Percentiles rank a stretch among this genome's conserved stretches.
phyloP scores from a whole-genome alignment of 2,329 filamentous ascomycete species.

The Colletotrichum salicis region DNA sequence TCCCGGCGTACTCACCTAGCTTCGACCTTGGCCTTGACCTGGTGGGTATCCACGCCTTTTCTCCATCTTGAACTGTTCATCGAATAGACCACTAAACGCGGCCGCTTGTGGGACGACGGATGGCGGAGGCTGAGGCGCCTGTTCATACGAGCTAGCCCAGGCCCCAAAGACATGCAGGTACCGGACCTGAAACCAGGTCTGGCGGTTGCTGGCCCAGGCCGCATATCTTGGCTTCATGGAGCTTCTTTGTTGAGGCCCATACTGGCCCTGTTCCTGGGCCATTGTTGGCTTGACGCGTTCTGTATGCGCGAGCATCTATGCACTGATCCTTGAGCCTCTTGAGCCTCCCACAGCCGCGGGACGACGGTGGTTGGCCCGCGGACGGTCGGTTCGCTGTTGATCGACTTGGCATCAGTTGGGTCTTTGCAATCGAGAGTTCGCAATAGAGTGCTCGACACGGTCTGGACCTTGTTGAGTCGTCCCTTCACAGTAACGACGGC shows the following conservation, averaged over 20 bases:
- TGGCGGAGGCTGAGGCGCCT: slow-evolving; percentile 33
- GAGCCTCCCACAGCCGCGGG: not conserved
- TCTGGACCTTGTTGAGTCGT: slow-evolving; percentile 16
- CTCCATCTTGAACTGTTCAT: not conserved
- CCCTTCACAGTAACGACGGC: not conserved
- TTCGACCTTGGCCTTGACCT: not conserved
- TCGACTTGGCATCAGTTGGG: slow-evolving; percentile 3
- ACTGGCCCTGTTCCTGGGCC: not conserved
- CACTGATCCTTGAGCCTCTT: slow-evolving; percentile 13
- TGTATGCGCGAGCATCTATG: not conserved
- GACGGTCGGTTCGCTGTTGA: not conserved
- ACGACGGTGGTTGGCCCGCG: slow-evolving; percentile 7
- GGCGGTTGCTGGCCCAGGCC: slow-evolving; percentile 28
- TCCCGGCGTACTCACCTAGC: not conserved
- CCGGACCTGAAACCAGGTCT: slow-evolving; percentile 28
- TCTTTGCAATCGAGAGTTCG: not conserved
- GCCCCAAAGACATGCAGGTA: slow-evolving; percentile 1
- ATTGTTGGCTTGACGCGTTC: not conserved
- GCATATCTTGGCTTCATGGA: slow-evolving; percentile 14
- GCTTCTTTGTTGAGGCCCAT: slow-evolving; percentile 4
- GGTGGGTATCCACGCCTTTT: not conserved
- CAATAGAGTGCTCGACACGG: not conserved
- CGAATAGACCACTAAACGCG: not conserved
- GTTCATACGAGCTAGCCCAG: slow-evolving; percentile 20
- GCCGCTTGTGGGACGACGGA: not conserved